Base-by-base conservation (phyloP, 2,329 filamentous ascomycete species). In the Dactylellina sp. region DNA sequence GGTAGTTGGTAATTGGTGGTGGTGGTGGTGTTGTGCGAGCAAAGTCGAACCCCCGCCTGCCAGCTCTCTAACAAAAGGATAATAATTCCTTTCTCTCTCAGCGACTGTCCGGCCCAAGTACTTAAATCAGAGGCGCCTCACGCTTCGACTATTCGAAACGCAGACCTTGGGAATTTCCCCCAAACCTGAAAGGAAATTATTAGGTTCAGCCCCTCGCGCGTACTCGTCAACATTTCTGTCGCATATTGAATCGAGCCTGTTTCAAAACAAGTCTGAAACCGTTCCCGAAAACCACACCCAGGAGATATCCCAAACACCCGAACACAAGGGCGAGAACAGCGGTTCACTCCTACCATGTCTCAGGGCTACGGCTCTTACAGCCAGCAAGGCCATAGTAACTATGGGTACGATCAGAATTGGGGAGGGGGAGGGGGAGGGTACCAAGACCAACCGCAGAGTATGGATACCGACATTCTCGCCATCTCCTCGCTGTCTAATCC, bases 391-490 rank as follows among this genome's bases (percentile, higher is more conserved):
- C 60, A 65, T 22, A 50, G 50, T 28, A 65, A 59, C 39, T 64
- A 71, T 40, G 66, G 66, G 14, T 71, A 71, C 37, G 55, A 72
- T 18, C 68, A 72, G 42, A 37, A 49, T 24, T 71, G 59, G 66
- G 68, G 60, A 46, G 50, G 46, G 5, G 7, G 28, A 7, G 40
- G 61, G 2, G 28, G 39, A 11, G 61, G 61, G 35, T 72, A 72
- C 28, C 68, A 65, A 20, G 68, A 72, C 25, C 68, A 72, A 37
- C 70, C 70, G 37, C 70, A 74, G 37, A 66, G 70, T 74, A 74
- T 42, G 55, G 20, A 49, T 40, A 7, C 44, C 32, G 37, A 25
- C 25, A 5, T 14, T 14, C 14, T 9, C 24, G 16, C 25, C 37
- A 6, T 59, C 12, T 42, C 40, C 24, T 25, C 49, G 14, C 12